Evolutionary conservation across 1,284 basidiomycete species (phyloP), one percentile per base, ranked within the genome.

Genomic region (Sporisorium iseilematis-ciliati): DNA sequence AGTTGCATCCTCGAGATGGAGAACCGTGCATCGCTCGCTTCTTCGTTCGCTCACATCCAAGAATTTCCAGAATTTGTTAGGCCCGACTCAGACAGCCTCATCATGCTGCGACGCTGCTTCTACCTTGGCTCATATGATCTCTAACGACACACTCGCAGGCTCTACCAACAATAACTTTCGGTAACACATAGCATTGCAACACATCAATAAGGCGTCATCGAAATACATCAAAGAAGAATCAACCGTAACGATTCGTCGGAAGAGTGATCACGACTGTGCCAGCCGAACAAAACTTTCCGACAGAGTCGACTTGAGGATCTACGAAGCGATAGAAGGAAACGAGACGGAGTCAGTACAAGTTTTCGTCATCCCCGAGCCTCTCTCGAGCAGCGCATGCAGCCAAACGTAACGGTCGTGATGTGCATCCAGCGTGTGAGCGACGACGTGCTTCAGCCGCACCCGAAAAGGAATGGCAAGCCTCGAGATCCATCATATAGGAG

Each of bases 401-500:
- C 18, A 49, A 29, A 11, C 10, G 20, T 31, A 29, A 49, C n/a
- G 5, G 48, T 0, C 48, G 29, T 29, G 48, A 31, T 29, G 7
- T 4, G 46, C 4, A 18, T 31, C 7, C 4, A 20, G n/a, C n/a
- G 31, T 20, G 7, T 33, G 29, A 20, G 29, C 48, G 11, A n/a
- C 20, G n/a, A 35, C 7, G 38, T 20, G 35, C 8, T 49, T 41
- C 26, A 29, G 23, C 18, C 49, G 35, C 12, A 23, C 23, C 57
- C 21, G n/a, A 4, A 35, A 18, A 48, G 23, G n/a, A 16, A 29
- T 31, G n/a, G 31, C 20, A 20, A 35, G 41, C 45, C 48, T 57
- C 42, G 48, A 26, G 51, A 63, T 59, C 75, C 79, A 81, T 81
- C 79, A 81, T 81, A 77, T 81, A 81, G 79, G 79, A 79, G 79